Evolutionary conservation across 169 alveolate species (phyloP), one percentile per base, ranked within the genome.

Genomic region (Eimeria acervulina): DNA sequence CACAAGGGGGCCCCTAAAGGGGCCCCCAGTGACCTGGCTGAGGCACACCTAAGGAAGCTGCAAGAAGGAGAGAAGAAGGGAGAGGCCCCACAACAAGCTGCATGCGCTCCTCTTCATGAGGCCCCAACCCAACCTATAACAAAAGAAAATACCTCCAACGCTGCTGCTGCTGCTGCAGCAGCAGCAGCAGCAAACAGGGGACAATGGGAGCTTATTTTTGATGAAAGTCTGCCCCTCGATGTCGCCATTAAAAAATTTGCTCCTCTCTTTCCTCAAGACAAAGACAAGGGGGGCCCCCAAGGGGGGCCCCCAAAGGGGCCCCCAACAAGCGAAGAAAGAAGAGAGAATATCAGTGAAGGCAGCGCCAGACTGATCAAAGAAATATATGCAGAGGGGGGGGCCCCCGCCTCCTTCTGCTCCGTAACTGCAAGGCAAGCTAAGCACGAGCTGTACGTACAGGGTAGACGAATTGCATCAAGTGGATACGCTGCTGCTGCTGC

Each of bases 161-260:
- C 55, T 7, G 55, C 55, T 47, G 55, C 55, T 7, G 74, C 74
- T 8, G 74, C 74, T 8, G 74, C 74, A 63, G 74, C 74, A 63
- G 74, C 74, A 63, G 74, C 74, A 63, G 74, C 74, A 63, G 74
- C 31, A 63, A n/a, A 6, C 5, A n/a, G 8, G n/a, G 74, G 74
- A 63, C 36, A 68, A 1, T 93, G 96, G 96, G 93, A 78, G 47
- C 87, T 93, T 2, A 40, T 93, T 17, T 93, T 93, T 38, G 93
- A 93, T 61, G 96, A 81, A 36, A 33, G 93, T 17, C 38, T 81
- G 1, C 59, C 85, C 10, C 70, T 52, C 17, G n/a, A 12, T n/a
- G 92, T 72, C 15, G 96, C 96, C 1, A 33, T 52, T n/a, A 33
- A 47, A 26, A 51, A 40, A 23, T 52, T 92, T 47, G 91, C 96